These are phyloP conservation scores for Viola pubescens DNA, from an alignment of 441 rosid species.

Conservation along the genomic window DNA sequence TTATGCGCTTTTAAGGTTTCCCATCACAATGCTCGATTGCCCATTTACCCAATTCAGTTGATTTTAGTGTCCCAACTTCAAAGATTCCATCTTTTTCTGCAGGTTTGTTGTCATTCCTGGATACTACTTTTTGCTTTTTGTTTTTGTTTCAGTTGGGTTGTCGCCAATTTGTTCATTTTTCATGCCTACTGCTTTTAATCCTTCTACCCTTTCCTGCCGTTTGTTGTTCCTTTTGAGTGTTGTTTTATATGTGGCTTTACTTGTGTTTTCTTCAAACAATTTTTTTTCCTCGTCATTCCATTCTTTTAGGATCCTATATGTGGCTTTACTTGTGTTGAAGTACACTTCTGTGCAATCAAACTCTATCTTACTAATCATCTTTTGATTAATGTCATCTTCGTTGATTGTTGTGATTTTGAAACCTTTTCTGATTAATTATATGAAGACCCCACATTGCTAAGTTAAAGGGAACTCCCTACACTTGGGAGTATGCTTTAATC, in stretches of 20 bases:
- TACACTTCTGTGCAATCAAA: no score
- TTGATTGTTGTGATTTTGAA: slow-evolving; percentile 8
- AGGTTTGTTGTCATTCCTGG: slow-evolving; percentile 20
- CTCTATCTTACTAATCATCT: slow-evolving; percentile 5
- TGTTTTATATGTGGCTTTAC: slow-evolving; percentile 12
- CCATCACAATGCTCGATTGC: slow-evolving; percentile 9
- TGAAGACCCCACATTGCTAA: not conserved
- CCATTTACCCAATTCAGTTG: slow-evolving; percentile 14
- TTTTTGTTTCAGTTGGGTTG: slow-evolving; percentile 17
- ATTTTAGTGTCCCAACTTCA: slow-evolving; percentile 21
- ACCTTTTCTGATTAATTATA: slow-evolving; percentile 4
- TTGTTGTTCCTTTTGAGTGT: not conserved
- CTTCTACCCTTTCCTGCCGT: not conserved
- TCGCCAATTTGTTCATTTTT: not conserved
- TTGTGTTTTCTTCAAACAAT: not conserved
- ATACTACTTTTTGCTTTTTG: not conserved
- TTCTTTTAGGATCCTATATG: slow-evolving; percentile 4
- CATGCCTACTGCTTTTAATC: not conserved
- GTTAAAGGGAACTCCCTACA: not conserved
- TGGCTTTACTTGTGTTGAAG: slow-evolving; percentile 8
- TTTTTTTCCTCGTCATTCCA: not conserved
- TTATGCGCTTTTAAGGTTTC: not conserved
- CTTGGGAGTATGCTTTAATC: slow-evolving; percentile 1
- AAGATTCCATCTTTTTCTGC: slow-evolving; percentile 13
- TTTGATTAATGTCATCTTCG: slow-evolving; percentile 8